Percentiles rank a stretch among this genome's conserved stretches.
These are phyloP conservation scores for Gilbertella persicaria DNA, from an alignment of 371 early-diverging fungal genomes.

Conservation along the genomic window DNA sequence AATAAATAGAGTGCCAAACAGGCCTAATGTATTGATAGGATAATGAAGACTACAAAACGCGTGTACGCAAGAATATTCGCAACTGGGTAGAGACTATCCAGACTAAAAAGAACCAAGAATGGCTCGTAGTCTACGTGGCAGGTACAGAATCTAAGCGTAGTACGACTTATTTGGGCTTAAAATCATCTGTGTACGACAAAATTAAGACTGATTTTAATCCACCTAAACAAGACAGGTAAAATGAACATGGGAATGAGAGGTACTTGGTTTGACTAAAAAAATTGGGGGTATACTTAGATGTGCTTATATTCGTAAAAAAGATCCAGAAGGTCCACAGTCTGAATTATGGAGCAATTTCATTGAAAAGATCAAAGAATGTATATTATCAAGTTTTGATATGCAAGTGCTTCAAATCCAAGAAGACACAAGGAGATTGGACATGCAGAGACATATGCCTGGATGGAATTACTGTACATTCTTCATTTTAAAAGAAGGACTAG, in stretches of 20 bases:
- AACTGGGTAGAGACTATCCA: constrained; percentile 81
- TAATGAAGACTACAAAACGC: constrained; percentile 78
- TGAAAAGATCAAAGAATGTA: constrained; percentile 77
- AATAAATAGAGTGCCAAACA: background rate
- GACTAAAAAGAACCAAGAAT: constrained; percentile 86
- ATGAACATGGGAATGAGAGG: background rate
- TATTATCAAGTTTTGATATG: constrained; percentile 77
- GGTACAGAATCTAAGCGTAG: constrained; percentile 64
- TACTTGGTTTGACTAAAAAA: background rate
- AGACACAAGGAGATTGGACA: constrained; percentile 85
- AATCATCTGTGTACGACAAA: constrained; percentile 80
- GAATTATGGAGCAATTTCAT: constrained; percentile 83
- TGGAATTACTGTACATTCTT: constrained; percentile 98
- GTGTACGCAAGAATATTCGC: constrained; percentile 73
- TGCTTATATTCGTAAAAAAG: constrained; percentile 61
- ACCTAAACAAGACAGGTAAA: constrained; percentile 70
- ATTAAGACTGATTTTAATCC: constrained; percentile 86
- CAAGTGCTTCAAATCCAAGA: constrained; percentile 83
- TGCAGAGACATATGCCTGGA: constrained; percentile 91
- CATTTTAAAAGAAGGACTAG: constrained; percentile 88
- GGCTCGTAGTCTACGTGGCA: constrained; percentile 87
- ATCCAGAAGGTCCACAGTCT: constrained; percentile 59
- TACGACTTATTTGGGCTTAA: constrained; percentile 66
- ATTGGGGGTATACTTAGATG: constrained; percentile 37
- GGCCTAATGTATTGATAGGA: constrained; percentile 54